A percentile compares a stretch with the other conserved stretches of the same genome.
Conservation (phyloP, 768 basidiomycete genomes). For the Mycena galericulata region DNA sequence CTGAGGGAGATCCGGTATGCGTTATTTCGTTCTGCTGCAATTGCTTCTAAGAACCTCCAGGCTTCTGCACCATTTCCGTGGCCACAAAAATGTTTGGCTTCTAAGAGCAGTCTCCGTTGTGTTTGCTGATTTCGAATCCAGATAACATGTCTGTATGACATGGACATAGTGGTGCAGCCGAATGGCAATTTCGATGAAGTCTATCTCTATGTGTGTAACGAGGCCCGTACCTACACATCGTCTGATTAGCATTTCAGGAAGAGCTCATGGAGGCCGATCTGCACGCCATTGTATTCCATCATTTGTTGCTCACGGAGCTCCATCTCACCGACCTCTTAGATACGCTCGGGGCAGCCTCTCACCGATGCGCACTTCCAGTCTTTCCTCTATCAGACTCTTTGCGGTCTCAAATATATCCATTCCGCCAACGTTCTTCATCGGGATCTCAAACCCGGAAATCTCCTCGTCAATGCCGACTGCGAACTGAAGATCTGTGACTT, state of each 20-base stretch:
- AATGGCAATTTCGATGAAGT: conserved; percentile 96
- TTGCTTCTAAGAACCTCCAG: conserved; percentile 53
- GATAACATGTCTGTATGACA: conserved; percentile 98
- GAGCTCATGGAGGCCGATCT: conserved; percentile 99
- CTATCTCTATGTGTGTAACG: conserved; percentile 81
- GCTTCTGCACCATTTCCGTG: conserved; percentile 96
- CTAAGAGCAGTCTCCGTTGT: conserved; percentile 1
- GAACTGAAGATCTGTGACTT: conserved; percentile 99
- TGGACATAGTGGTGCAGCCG: conserved; percentile 96
- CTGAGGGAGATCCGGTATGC: conserved; percentile 90
- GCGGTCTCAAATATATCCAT: conserved; percentile 98
- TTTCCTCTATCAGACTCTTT: conserved; percentile 98
- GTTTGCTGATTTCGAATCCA: conserved; percentile 48
- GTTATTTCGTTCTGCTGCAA: conserved; percentile 36
- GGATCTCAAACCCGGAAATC: conserved; percentile 94
- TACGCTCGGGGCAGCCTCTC: conserved; percentile 88
- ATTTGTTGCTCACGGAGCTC: neutral
- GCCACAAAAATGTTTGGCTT: conserved; percentile 91
- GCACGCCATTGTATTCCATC: conserved; percentile 87
- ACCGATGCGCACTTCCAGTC: conserved; percentile 95
- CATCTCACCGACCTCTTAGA: conserved; percentile 54
- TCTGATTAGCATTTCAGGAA: conserved; percentile 67
- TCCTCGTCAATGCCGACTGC: conserved; percentile 98
- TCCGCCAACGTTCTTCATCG: conserved; percentile 98
- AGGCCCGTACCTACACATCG: conserved; percentile 2